Evolutionary conservation across 345 rosid species (phyloP).

Genomic region (Triadica sebifera): DNA sequence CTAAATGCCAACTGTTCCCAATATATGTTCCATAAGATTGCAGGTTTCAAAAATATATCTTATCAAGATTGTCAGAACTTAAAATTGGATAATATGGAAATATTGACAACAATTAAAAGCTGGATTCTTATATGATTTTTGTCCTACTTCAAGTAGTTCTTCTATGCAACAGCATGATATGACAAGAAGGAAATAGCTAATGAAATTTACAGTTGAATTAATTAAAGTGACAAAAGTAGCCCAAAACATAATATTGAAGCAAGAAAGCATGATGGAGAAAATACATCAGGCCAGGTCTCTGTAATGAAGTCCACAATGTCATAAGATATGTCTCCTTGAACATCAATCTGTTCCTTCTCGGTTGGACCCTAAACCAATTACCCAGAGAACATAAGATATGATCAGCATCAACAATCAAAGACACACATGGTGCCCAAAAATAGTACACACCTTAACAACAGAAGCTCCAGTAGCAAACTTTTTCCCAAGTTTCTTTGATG

Average conservation of each 20-base stretch:
- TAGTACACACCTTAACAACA: constrained; percentile 74
- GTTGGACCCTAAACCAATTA: constrained; percentile 72
- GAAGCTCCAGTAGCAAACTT: constrained; percentile 99
- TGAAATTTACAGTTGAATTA: not conserved
- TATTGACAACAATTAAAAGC: not conserved
- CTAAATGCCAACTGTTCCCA: not conserved
- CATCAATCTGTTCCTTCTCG: constrained; percentile 96
- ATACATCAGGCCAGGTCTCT: constrained; percentile 33
- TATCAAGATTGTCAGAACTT: not conserved
- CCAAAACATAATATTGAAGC: constrained; percentile 7
- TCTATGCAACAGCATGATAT: constrained; percentile 6
- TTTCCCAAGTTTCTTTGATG: constrained; percentile 87
- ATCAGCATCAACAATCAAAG: constrained; percentile 5
- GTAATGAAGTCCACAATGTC: constrained; percentile 59
- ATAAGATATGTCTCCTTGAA: constrained; percentile 89
- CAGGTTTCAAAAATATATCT: not conserved
- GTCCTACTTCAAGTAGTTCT: constrained; percentile 7
- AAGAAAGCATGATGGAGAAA: constrained; percentile 5
- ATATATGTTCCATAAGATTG: not conserved
- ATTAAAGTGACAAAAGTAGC: not conserved
- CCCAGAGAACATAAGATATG: constrained; percentile 1
- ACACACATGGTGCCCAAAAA: not conserved
- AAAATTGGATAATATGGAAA: not conserved
- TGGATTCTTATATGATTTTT: not conserved
- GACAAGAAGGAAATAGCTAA: constrained; percentile 2